Percentiles rank a stretch among this genome's conserved stretches.
Evolutionary conservation across 352 stramenopile genomes (phyloP).

Genomic region (Aphanomyces astaci): DNA sequence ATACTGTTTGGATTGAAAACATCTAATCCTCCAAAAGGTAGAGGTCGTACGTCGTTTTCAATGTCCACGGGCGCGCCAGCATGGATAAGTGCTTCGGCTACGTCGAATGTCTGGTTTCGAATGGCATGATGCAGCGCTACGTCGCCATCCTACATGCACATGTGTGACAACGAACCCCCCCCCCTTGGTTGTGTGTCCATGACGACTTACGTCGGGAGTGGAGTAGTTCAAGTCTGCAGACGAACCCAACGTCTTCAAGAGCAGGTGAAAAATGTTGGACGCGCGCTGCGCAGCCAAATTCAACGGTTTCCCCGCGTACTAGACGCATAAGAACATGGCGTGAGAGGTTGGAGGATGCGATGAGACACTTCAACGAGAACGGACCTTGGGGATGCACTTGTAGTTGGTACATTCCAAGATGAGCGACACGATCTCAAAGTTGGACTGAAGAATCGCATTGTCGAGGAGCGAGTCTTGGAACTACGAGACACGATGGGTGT

Average conservation of each 20-base stretch:
- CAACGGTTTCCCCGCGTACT: background rate
- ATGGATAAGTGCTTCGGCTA: background rate
- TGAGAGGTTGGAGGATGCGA: too few relatives aligned
- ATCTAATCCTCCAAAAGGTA: too few relatives aligned
- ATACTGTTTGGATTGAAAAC: too few relatives aligned
- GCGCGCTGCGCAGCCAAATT: background rate
- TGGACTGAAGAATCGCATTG: background rate
- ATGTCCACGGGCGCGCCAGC: background rate
- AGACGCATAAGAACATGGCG: too few relatives aligned
- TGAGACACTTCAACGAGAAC: too few relatives aligned
- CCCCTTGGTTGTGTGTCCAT: background rate
- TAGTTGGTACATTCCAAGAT: background rate
- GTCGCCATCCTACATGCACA: too few relatives aligned
- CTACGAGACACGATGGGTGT: background rate
- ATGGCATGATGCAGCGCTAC: background rate
- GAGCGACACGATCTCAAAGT: background rate
- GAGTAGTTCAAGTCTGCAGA: background rate
- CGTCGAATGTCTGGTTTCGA: background rate
- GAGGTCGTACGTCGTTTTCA: background rate
- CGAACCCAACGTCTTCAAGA: background rate
- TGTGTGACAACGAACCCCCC: too few relatives aligned
- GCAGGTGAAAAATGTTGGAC: background rate
- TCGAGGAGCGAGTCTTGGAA: background rate
- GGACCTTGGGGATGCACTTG: conserved; percentile 1
- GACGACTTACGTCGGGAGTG: background rate